These are phyloP conservation scores for Euphorbia pulcherrima DNA, from an alignment of 345 rosid species.

Conservation along the genomic window DNA sequence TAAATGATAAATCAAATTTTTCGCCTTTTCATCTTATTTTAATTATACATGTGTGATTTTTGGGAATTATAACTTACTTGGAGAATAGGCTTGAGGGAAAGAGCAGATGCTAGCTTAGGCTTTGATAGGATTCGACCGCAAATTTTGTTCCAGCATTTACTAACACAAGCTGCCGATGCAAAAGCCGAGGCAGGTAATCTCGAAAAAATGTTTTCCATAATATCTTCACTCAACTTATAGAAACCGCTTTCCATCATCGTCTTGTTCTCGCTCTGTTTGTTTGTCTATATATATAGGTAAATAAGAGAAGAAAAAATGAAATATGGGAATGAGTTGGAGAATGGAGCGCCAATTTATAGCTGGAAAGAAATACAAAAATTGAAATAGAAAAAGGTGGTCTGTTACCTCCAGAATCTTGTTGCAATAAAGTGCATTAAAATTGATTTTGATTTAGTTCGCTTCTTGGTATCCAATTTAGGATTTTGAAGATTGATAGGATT, in stretches of 20 bases:
- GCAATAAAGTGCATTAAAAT: constrained; percentile 20
- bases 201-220: constrained; percentile 36
- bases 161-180: constrained; percentile 50
- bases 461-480: constrained; percentile 7
- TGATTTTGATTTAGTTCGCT: constrained; percentile 21
- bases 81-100: constrained; percentile 38
- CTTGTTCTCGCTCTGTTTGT: background rate
- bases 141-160: constrained; percentile 40
- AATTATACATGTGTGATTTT: background rate
- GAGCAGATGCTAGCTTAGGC: constrained; percentile 57
- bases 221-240: constrained; percentile 30
- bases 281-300: background rate
- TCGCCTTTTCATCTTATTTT: background rate
- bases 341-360: constrained; percentile 1
- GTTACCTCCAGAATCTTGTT: background rate
- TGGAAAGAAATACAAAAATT: background rate
- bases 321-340: background rate
- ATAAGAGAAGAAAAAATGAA: background rate
- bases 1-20: background rate
- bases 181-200: constrained; percentile 49
- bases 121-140: constrained; percentile 39
- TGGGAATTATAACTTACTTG: constrained; percentile 25
- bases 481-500: constrained; percentile 11
- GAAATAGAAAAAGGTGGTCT: constrained; percentile 4
- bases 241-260: constrained; percentile 8